These are phyloP conservation scores for Amylostereum areolatum DNA, from an alignment of 1,284 basidiomycete species.

Conservation along the genomic window DNA sequence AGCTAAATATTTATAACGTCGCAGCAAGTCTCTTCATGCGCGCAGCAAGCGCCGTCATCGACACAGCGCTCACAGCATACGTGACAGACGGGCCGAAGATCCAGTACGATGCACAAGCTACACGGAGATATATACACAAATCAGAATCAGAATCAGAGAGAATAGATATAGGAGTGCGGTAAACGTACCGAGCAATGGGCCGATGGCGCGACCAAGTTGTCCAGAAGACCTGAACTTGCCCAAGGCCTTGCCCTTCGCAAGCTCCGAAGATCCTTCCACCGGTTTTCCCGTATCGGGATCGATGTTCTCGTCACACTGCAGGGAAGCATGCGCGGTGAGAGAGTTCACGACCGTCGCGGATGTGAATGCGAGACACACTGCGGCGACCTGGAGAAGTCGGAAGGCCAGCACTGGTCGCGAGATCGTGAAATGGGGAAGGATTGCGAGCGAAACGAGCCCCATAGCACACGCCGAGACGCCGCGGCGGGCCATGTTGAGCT, in stretches of 20 bases:
- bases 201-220: constrained; percentile 85
- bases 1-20: not conserved
- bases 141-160: constrained; percentile 5
- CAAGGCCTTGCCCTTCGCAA: constrained; percentile 80
- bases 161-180: not conserved
- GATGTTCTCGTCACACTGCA: constrained; percentile 74
- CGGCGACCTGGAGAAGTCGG: constrained; percentile 65
- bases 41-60: constrained; percentile 53
- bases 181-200: constrained; percentile 72
- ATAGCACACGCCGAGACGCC: constrained; percentile 70
- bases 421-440: constrained; percentile 54
- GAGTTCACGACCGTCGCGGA: constrained; percentile 89
- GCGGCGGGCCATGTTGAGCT: constrained; percentile 71
- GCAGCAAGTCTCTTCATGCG: constrained; percentile 45
- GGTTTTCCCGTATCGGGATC: constrained; percentile 55
- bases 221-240: constrained; percentile 84
- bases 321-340: constrained; percentile 78
- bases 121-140: constrained; percentile 3
- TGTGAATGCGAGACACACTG: constrained; percentile 82
- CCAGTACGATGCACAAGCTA: constrained; percentile 85
- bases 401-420: constrained; percentile 41
- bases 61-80: constrained; percentile 60
- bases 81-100: constrained; percentile 76
- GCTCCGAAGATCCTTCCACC: constrained; percentile 48
- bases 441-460: constrained; percentile 63